phyloP scores from a whole-genome alignment of 1,284 basidiomycete genomes.

The Trametes pubescens region DNA sequence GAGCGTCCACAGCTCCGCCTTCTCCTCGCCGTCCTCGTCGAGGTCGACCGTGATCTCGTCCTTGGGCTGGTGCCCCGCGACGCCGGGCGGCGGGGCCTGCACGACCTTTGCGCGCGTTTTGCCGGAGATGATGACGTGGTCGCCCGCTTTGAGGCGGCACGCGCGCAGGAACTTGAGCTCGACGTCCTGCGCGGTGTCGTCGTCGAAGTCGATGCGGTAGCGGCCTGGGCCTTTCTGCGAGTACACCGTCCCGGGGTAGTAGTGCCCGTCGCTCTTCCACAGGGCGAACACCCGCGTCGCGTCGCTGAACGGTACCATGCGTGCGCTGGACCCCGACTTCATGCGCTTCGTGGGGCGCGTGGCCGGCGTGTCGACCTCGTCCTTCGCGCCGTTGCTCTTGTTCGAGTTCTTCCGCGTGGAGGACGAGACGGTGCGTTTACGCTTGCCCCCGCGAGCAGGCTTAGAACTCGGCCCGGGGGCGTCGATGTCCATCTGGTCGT shows the following conservation, averaged over 20 bases:
- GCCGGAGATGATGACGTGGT: slow-evolving; percentile 57
- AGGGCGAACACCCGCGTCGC: slow-evolving; percentile 70
- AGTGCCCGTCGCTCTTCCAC: slow-evolving; percentile 67
- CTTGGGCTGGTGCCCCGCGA: slow-evolving; percentile 41
- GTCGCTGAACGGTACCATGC: slow-evolving; percentile 18
- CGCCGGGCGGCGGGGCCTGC: slow-evolving; percentile 5
- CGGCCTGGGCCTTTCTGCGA: slow-evolving; percentile 39
- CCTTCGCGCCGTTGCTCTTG: slow-evolving; percentile 35
- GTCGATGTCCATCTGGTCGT: slow-evolving; percentile 47
- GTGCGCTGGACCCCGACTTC: slow-evolving; percentile 32
- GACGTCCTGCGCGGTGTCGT: slow-evolving; percentile 54
- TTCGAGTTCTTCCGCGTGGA: slow-evolving; percentile 26
- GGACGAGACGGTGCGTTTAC: slow-evolving; percentile 52
- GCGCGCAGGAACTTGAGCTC: slow-evolving; percentile 62
- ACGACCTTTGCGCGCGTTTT: slow-evolving; percentile 45
- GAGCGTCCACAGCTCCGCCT: slow-evolving; percentile 47
- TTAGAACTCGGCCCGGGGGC: slow-evolving; percentile 22
- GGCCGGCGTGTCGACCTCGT: slow-evolving; percentile 40
- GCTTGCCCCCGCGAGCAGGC: slow-evolving; percentile 48
- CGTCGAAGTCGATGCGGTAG: slow-evolving; percentile 69
- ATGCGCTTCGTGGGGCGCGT: slow-evolving; percentile 43
- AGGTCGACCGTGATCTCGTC: slow-evolving; percentile 48
- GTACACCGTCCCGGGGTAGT: slow-evolving; percentile 66
- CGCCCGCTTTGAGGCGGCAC: slow-evolving; percentile 58
- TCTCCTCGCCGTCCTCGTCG: slow-evolving; percentile 49